A percentile compares a stretch with the other conserved stretches of the same genome.
Evolutionary conservation across 1,284 basidiomycete genomes (phyloP).

Genomic region (Peniophora sp.): DNA sequence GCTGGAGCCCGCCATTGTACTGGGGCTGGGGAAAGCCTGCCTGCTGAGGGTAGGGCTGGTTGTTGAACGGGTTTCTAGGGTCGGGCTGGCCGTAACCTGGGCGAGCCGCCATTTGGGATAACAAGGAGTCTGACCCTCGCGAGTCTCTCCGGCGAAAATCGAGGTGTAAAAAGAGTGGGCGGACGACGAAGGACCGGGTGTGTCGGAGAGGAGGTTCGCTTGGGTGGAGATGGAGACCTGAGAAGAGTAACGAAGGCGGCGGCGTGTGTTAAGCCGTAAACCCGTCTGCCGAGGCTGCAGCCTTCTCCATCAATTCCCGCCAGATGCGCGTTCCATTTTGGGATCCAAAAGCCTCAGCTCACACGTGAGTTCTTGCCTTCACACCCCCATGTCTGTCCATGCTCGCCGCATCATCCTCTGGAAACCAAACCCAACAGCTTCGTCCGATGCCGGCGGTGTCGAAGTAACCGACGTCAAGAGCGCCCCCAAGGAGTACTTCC

Average conservation of each 20-base stretch:
- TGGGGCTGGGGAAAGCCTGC: slow-evolving; percentile 16
- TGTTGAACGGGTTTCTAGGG: slow-evolving; percentile 26
- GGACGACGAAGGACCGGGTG: too few relatives aligned
- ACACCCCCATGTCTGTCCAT: neutral
- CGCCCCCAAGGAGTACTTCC: too few relatives aligned
- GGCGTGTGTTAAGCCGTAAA: neutral
- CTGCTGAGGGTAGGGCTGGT: slow-evolving; percentile 15
- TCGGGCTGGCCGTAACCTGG: slow-evolving; percentile 29
- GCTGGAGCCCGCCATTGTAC: slow-evolving; percentile 20
- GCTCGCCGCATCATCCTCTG: slow-evolving; percentile 19
- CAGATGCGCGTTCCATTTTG: neutral
- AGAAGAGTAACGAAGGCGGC: too few relatives aligned
- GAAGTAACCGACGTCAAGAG: slow-evolving; percentile 19
- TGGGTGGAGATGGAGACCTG: too few relatives aligned
- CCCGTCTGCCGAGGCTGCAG: neutral
- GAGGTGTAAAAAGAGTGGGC: neutral
- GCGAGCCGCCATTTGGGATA: slow-evolving; percentile 25
- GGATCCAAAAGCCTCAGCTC: neutral
- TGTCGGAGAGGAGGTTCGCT: too few relatives aligned
- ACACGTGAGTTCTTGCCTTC: neutral
- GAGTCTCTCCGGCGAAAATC: neutral
- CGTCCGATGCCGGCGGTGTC: slow-evolving; percentile 29
- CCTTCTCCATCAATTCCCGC: neutral
- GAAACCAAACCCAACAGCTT: slow-evolving; percentile 9
- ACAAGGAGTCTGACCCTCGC: neutral